Evolutionary conservation across 2,329 filamentous ascomycete genomes (phyloP).

Genomic region (Colletotrichum sp.): DNA sequence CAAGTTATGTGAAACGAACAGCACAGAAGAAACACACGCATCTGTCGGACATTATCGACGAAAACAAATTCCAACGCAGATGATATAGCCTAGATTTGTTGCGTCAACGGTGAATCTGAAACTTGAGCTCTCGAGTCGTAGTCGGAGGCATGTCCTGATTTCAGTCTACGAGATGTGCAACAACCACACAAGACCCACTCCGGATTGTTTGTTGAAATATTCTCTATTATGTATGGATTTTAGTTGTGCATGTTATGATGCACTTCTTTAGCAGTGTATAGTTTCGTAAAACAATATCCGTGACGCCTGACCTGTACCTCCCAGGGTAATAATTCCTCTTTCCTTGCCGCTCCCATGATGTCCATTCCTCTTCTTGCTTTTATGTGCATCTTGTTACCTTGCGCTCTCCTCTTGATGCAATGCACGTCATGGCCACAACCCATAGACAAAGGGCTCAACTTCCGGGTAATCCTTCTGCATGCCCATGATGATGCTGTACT

Average conservation of each 20-base stretch:
- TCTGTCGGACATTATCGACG: neutral
- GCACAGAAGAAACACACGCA: neutral
- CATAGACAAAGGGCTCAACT: conserved; percentile 32
- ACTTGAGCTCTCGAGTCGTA: neutral
- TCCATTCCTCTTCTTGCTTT: neutral
- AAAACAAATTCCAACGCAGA: neutral
- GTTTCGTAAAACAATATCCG: neutral
- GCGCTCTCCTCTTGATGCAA: neutral
- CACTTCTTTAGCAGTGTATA: neutral
- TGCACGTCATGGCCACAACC: conserved; percentile 30
- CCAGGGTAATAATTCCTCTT: neutral
- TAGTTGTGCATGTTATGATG: neutral
- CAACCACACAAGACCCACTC: fast-evolving
- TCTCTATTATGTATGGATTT: neutral
- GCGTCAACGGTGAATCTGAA: neutral
- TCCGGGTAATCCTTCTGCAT: conserved; percentile 32
- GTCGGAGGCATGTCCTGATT: fast-evolving
- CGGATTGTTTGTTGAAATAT: neutral
- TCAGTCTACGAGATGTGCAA: neutral
- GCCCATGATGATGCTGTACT: conserved; percentile 36
- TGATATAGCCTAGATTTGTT: neutral
- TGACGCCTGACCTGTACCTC: neutral
- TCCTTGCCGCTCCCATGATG: neutral
- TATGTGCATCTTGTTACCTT: neutral
- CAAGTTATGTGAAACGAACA: neutral